Percentiles rank a stretch among this genome's conserved stretches.
Evolutionary conservation across 2,329 filamentous ascomycete genomes (phyloP).

Genomic region (Colletotrichum coccodes): DNA sequence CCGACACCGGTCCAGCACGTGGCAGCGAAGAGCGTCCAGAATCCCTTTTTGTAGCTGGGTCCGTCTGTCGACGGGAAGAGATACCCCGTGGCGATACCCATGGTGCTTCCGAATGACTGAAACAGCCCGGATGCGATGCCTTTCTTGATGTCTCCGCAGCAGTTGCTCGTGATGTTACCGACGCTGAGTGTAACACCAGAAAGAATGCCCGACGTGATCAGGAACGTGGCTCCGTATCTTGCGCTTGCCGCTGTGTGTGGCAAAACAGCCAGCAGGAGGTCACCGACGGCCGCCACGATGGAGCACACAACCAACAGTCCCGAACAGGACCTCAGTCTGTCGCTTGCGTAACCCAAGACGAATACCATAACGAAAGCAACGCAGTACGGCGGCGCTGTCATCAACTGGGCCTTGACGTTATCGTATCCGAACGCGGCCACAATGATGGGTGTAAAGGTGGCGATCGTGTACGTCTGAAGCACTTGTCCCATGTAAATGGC

Average conservation of each 20-base stretch:
- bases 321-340: slow-evolving; percentile 32
- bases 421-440: slow-evolving; percentile 36
- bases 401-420: slow-evolving; percentile 33
- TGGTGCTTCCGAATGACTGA: slow-evolving; percentile 27
- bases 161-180: slow-evolving; percentile 26
- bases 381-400: slow-evolving; percentile 34
- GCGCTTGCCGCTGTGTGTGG: slow-evolving; percentile 10
- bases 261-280: slow-evolving; percentile 12
- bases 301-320: slow-evolving; percentile 30
- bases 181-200: slow-evolving; percentile 16
- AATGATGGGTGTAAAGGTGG: slow-evolving; percentile 37
- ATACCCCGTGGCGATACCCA: slow-evolving; percentile 26
- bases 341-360: slow-evolving; percentile 29
- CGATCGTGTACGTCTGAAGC: slow-evolving; percentile 30
- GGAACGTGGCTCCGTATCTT: slow-evolving; percentile 21
- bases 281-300: slow-evolving; percentile 19
- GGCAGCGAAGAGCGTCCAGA: slow-evolving; percentile 25
- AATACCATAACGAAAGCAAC: slow-evolving; percentile 34
- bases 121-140: slow-evolving; percentile 19
- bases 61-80: slow-evolving; percentile 22
- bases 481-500: slow-evolving; percentile 50
- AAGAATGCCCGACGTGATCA: slow-evolving; percentile 15
- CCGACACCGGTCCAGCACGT: slow-evolving; percentile 21
- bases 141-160: slow-evolving; percentile 29
- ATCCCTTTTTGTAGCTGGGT: slow-evolving; percentile 12